phyloP scores from a whole-genome alignment of 2,329 filamentous ascomycete species.

The Colletotrichum tamarilloi region DNA sequence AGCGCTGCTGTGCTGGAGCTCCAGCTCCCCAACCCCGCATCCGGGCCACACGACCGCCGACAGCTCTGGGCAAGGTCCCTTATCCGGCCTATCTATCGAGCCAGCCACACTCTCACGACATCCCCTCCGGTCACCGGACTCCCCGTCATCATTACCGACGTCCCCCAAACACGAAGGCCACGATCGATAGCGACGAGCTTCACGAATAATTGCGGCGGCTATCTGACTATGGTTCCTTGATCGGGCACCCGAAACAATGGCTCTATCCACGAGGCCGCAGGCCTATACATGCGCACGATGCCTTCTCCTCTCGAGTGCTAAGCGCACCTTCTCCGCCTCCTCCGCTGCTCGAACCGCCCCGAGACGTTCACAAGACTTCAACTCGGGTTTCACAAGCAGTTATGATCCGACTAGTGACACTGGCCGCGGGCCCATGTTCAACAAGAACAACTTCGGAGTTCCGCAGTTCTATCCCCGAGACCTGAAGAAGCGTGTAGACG shows the following conservation, averaged over 20 bases:
- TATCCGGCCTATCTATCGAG: slow-evolving; percentile 17
- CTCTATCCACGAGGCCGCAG: slow-evolving; percentile 29
- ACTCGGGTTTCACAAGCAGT: slow-evolving; percentile 67
- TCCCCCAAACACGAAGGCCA: background rate
- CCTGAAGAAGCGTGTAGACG: slow-evolving; percentile 91
- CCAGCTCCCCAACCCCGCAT: slow-evolving; percentile 31
- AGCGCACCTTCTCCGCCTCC: slow-evolving; percentile 43
- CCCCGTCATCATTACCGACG: background rate
- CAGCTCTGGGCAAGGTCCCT: slow-evolving; percentile 22
- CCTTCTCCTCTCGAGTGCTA: slow-evolving; percentile 20
- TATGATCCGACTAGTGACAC: slow-evolving; percentile 66
- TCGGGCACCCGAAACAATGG: slow-evolving; percentile 18
- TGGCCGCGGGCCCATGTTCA: slow-evolving; percentile 71
- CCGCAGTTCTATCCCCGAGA: slow-evolving; percentile 73
- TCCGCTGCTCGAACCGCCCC: slow-evolving; percentile 40
- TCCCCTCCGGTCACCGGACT: slow-evolving; percentile 30
- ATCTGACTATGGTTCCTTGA: slow-evolving; percentile 23
- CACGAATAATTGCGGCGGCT: background rate
- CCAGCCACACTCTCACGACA: slow-evolving; percentile 23
- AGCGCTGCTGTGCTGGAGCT: slow-evolving; percentile 30
- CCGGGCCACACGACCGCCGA: slow-evolving; percentile 8
- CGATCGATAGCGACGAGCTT: background rate
- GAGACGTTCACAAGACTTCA: slow-evolving; percentile 61
- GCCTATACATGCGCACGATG: slow-evolving; percentile 34
- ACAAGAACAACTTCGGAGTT: slow-evolving; percentile 66